Percentiles rank a stretch among this genome's conserved stretches.
Conservation (phyloP, 371 early-diverging fungal genomes). For the Mortierella sp. region DNA sequence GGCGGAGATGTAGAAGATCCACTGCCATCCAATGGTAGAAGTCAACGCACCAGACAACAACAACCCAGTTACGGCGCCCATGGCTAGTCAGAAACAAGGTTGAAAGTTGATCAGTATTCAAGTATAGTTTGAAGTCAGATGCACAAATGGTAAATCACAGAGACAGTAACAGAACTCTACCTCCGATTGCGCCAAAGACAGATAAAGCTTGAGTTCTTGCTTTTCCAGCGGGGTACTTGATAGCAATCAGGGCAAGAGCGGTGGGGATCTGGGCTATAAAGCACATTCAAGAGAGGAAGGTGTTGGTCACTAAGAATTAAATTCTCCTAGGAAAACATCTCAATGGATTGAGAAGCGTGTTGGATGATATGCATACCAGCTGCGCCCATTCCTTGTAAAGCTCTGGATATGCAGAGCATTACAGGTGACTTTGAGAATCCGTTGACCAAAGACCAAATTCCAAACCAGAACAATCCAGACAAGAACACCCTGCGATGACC, state of each 20-base stretch:
- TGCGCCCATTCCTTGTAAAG: constrained; percentile 53
- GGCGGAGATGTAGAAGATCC: constrained; percentile 51
- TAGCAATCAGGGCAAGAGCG: constrained; percentile 53
- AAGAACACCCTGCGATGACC: constrained; percentile 56
- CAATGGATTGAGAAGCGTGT: not conserved
- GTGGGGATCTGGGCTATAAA: constrained; percentile 51
- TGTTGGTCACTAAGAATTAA: too few relatives aligned
- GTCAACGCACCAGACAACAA: constrained; percentile 54
- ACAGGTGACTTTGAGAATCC: constrained; percentile 48
- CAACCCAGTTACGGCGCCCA: constrained; percentile 55
- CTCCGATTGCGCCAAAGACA: constrained; percentile 55
- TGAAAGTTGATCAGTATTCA: not conserved
- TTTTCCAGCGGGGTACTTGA: constrained; percentile 46
- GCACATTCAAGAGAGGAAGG: not conserved
- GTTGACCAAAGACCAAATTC: constrained; percentile 40
- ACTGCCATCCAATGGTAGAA: constrained; percentile 55
- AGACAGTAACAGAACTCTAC: not conserved
- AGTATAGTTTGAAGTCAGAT: not conserved
- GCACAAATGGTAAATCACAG: not conserved
- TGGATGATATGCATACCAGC: constrained; percentile 19
- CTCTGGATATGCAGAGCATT: constrained; percentile 52
- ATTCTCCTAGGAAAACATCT: not conserved
- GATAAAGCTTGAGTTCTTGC: constrained; percentile 48
- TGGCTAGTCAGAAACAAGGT: constrained; percentile 13
- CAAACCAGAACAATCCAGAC: constrained; percentile 52